phyloP scores from a whole-genome alignment of 1,139 yeast species.

The Candida smagusa region DNA sequence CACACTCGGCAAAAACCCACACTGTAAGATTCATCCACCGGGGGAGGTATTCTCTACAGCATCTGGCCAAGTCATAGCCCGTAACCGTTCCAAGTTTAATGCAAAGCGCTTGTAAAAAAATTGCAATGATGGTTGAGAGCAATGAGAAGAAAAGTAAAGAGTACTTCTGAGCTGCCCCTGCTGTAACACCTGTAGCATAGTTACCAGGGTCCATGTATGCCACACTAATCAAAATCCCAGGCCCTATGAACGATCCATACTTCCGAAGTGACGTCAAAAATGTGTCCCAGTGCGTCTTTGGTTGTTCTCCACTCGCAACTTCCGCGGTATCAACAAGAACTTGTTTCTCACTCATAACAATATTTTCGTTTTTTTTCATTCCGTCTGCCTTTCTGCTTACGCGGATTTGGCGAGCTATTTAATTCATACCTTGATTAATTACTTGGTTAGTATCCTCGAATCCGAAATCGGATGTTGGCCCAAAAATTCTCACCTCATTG shows the following conservation, averaged over 20 bases:
- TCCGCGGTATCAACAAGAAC: background rate
- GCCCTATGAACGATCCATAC: slow-evolving; percentile 65
- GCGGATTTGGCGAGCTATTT: too few relatives aligned
- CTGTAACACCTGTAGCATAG: slow-evolving; percentile 74
- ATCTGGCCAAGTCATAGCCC: slow-evolving; percentile 71
- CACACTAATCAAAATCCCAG: slow-evolving; percentile 72
- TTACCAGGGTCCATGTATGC: slow-evolving; percentile 88
- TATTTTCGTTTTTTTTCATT: background rate
- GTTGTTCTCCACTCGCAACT: background rate
- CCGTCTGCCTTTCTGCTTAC: background rate
- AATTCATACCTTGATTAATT: too few relatives aligned
- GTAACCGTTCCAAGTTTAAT: slow-evolving; percentile 79
- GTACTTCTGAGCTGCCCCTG: slow-evolving; percentile 68
- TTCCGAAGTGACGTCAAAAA: slow-evolving; percentile 25
- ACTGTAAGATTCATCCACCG: slow-evolving; percentile 52
- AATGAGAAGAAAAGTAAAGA: slow-evolving; percentile 65
- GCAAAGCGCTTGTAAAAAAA: slow-evolving; percentile 69
- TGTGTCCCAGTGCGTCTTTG: slow-evolving; percentile 4
- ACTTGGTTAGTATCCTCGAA: too few relatives aligned
- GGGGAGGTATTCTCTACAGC: slow-evolving; percentile 63
- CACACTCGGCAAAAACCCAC: slow-evolving; percentile 73
- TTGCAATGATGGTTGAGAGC: slow-evolving; percentile 67
- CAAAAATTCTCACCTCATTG: too few relatives aligned
- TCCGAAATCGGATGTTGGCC: too few relatives aligned
- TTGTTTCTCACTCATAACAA: background rate